Conservation (phyloP, 2,329 filamentous ascomycete genomes). For the Colletotrichum ledebouriae region DNA sequence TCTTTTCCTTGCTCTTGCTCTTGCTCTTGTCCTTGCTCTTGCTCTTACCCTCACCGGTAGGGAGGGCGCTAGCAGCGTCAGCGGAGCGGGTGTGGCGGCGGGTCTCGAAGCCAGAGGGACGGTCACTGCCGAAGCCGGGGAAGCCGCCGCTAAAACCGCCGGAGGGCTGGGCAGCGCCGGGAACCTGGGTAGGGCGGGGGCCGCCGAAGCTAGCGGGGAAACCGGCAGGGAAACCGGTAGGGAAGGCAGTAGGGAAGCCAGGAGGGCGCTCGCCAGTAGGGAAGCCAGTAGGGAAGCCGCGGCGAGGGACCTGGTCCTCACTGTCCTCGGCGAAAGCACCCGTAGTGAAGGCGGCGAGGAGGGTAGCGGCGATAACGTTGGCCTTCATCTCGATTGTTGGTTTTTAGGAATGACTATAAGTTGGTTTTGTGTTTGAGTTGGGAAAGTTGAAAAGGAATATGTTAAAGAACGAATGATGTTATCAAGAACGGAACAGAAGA, state of each 20-base stretch:
- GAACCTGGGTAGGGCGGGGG: slow-evolving; percentile 23
- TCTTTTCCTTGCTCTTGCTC: neutral
- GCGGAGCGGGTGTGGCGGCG: slow-evolving; percentile 27
- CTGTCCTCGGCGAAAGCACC: slow-evolving; percentile 30
- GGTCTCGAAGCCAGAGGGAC: slow-evolving; percentile 34
- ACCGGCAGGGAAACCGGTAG: slow-evolving; percentile 20
- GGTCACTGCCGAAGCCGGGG: slow-evolving; percentile 29
- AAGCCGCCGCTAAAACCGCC: slow-evolving; percentile 30
- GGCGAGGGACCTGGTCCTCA: slow-evolving; percentile 4
- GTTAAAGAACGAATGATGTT: slow-evolving; percentile 28
- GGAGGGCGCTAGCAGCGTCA: slow-evolving; percentile 7
- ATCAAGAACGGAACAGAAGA: slow-evolving; percentile 41
- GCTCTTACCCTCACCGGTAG: slow-evolving; percentile 28
- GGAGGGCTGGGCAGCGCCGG: slow-evolving; percentile 34
- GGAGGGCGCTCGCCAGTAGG: slow-evolving; percentile 18
- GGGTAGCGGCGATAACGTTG: slow-evolving; percentile 35
- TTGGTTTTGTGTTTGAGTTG: slow-evolving; percentile 6
- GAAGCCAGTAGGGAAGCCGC: slow-evolving; percentile 25
- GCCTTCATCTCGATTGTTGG: slow-evolving; percentile 33
- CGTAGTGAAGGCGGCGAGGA: slow-evolving; percentile 37
- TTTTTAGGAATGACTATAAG: neutral
- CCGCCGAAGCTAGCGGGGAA: slow-evolving; percentile 5
- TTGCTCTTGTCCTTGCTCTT: slow-evolving; percentile 18
- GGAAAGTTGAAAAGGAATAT: slow-evolving; percentile 5
- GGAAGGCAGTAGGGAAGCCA: slow-evolving; percentile 28